phyloP scores from a whole-genome alignment of 2,329 filamentous ascomycete genomes.

The Nigrospora sphaerica region DNA sequence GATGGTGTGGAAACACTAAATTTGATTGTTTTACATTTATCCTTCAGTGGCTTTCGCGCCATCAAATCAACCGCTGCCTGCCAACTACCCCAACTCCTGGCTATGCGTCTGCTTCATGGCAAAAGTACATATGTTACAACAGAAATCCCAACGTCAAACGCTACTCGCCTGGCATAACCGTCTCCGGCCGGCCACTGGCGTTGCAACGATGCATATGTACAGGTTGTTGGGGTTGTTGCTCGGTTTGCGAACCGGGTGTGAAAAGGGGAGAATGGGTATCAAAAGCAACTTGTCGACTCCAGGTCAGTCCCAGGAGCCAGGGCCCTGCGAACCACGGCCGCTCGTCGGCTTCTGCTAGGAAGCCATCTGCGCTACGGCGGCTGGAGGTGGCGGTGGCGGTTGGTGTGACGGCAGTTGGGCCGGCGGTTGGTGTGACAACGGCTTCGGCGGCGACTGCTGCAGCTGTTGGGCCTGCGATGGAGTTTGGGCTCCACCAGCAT shows the following conservation, averaged over 20 bases:
- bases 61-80: neutral
- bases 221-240: neutral
- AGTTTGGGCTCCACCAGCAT: neutral
- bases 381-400: neutral
- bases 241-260: neutral
- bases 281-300: neutral
- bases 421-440: neutral
- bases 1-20: neutral
- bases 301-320: too few relatives aligned
- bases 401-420: neutral
- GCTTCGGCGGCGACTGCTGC: neutral
- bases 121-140: conserved; percentile 1
- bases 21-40: neutral
- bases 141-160: neutral
- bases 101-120: neutral
- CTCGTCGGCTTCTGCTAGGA: too few relatives aligned
- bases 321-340: too few relatives aligned
- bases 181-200: neutral
- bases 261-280: conserved; percentile 2
- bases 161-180: neutral
- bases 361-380: too few relatives aligned
- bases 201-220: conserved; percentile 1
- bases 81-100: neutral
- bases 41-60: neutral
- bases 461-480: neutral